Conservation (phyloP, 176 grass and related monocot species). For the Guadua angustifolia region DNA sequence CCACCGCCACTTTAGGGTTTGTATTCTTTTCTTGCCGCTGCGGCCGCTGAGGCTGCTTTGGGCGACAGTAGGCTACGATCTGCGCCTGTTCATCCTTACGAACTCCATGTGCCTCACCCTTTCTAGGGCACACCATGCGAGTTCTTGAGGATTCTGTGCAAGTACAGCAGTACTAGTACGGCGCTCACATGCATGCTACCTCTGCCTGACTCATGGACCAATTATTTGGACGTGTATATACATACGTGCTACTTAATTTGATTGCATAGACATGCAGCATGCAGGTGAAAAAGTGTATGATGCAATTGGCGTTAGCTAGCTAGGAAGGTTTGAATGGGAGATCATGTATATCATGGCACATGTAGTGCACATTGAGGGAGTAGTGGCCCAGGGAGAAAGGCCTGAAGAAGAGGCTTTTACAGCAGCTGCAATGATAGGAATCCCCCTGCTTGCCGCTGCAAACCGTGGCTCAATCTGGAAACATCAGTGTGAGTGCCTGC, state of each 20-base stretch:
- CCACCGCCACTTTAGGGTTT: conserved; percentile 55
- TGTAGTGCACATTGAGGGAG: neutral
- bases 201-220: conserved; percentile 29
- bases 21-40: conserved; percentile 57
- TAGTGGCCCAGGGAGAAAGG: conserved; percentile 8
- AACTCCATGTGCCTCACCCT: conserved; percentile 30
- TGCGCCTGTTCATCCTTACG: conserved; percentile 11
- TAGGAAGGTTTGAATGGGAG: conserved; percentile 18
- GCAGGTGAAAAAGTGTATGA: neutral
- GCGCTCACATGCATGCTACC: conserved; percentile 33
- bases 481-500: conserved; percentile 56
- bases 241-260: neutral
- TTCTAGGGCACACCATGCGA: conserved; percentile 52
- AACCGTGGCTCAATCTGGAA: conserved; percentile 46
- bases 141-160: conserved; percentile 22
- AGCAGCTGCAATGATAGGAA: conserved; percentile 51
- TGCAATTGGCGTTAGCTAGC: neutral
- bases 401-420: conserved; percentile 63
- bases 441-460: conserved; percentile 22
- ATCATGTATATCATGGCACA: conserved; percentile 5
- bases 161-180: neutral
- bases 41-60: conserved; percentile 18
- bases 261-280: neutral
- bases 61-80: neutral
- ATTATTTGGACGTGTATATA: conserved; percentile 1